These are phyloP conservation scores for Mycosphaerelloides madeirae DNA, from an alignment of 2,329 filamentous ascomycete genomes.

Conservation along the genomic window DNA sequence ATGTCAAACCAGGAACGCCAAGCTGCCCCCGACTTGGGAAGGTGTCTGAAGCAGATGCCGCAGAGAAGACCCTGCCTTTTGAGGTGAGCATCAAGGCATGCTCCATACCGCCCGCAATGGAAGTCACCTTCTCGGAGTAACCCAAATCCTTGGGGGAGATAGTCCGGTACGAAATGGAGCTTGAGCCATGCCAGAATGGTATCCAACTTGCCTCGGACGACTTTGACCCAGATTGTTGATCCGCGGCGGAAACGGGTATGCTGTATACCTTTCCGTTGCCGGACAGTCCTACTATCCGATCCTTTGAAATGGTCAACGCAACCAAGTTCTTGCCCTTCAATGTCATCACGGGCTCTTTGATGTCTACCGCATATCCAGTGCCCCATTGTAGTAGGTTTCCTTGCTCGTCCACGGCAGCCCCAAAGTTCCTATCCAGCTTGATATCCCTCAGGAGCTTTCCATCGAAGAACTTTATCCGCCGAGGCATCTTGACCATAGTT, in stretches of 20 bases:
- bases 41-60: constrained; percentile 71
- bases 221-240: constrained; percentile 64
- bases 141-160: constrained; percentile 61
- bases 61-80: constrained; percentile 78
- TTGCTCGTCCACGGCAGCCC: constrained; percentile 78
- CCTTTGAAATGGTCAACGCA: constrained; percentile 71
- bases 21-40: constrained; percentile 84
- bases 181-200: constrained; percentile 62
- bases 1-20: constrained; percentile 76
- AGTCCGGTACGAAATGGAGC: constrained; percentile 64
- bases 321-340: constrained; percentile 75
- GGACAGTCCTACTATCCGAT: constrained; percentile 76
- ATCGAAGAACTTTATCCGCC: constrained; percentile 76
- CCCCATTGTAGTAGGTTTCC: constrained; percentile 95
- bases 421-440: constrained; percentile 76
- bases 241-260: constrained; percentile 67
- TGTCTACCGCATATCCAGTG: constrained; percentile 62
- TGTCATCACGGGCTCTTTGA: constrained; percentile 63
- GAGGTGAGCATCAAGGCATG: constrained; percentile 83
- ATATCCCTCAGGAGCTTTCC: constrained; percentile 78
- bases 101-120: constrained; percentile 74
- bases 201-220: constrained; percentile 64
- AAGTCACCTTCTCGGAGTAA: constrained; percentile 67
- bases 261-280: constrained; percentile 77
- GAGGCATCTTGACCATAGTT: constrained; percentile 69